These are phyloP conservation scores for Triticum timopheevii DNA, from an alignment of 176 grass and related monocot genomes.

Conservation along the genomic window DNA sequence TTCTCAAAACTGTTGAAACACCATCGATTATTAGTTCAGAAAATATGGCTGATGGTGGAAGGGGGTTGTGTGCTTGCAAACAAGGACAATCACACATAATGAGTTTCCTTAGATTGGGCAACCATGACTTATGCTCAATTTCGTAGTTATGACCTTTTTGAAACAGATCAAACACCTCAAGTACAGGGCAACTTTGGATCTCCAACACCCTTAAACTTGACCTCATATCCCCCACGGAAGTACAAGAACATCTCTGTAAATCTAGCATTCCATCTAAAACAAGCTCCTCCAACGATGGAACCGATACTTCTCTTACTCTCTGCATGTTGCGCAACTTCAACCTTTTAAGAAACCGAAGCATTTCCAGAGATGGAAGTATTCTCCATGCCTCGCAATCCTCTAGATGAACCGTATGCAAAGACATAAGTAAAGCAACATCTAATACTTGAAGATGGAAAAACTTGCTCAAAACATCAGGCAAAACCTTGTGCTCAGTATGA, in stretches of 20 bases:
- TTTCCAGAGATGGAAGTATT: not conserved
- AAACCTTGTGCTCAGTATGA: too few relatives aligned
- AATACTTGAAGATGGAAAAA: too few relatives aligned
- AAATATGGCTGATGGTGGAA: not conserved
- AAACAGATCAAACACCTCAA: constrained; percentile 6
- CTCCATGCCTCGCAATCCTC: not conserved
- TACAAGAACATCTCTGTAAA: not conserved
- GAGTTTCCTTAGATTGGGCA: not conserved
- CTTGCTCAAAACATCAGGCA: too few relatives aligned
- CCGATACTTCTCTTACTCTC: not conserved
- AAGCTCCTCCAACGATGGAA: constrained; percentile 27
- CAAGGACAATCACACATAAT: not conserved
- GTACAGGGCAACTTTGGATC: not conserved
- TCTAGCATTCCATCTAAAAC: not conserved
- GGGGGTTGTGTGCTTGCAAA: not conserved
- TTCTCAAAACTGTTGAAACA: not conserved
- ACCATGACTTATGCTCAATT: not conserved
- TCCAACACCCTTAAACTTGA: not conserved
- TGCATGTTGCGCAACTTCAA: not conserved
- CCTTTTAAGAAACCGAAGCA: not conserved
- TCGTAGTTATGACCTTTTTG: not conserved
- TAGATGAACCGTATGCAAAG: too few relatives aligned
- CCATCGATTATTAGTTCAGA: not conserved
- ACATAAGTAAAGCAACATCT: too few relatives aligned
- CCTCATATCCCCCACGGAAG: not conserved